Evolutionary conservation across 2,329 filamentous ascomycete species (phyloP), one percentile per base, ranked within the genome.

Genomic region (Exophiala bonariae): DNA sequence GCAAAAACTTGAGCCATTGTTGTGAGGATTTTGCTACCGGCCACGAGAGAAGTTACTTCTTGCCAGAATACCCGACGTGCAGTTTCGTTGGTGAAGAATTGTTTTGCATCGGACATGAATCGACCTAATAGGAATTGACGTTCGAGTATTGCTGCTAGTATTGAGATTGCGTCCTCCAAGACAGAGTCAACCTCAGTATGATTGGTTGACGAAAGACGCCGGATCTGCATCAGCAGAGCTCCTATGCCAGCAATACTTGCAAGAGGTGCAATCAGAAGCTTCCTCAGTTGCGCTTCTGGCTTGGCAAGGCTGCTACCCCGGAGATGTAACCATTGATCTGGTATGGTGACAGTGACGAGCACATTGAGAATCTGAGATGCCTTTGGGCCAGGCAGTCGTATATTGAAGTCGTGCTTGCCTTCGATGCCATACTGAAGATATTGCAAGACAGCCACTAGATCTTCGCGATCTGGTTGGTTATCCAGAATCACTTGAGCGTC

Each of bases 161-260:
- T 61, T n/a, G 63, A 59, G 11, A 73, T 37, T 7, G 63, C 49
- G 46, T 70, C 65, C 47, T 56, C 59, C 32, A 71, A 61, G n/a
- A 64, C 52, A 6, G 64, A 47, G 19, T 65, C 50, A 51, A 57
- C 55, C 59, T 50, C 23, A 58, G 54, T 32, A 57, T 56, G 14
- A 56, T 56, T 28, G 54, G 55, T 49, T 44, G 61, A 51, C 39
- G 84, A 75, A 14, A 88, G 70, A 16, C 78, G 74, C 49, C 80
- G 82, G 22, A 95, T 69, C 43, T 85, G 81, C n/a, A 83, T 76
- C 8, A 90, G 65, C 20, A 91, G 63, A n/a, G 87, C 86, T 52
- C 89, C 92, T 23, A 96, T 66, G 0, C 90, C 91, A 2, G 85
- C 77, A 13, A 93, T 74, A 61, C 83, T 96, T 47, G 77, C 77